phyloP scores from a whole-genome alignment of 345 rosid species.

The Salix brachista region DNA sequence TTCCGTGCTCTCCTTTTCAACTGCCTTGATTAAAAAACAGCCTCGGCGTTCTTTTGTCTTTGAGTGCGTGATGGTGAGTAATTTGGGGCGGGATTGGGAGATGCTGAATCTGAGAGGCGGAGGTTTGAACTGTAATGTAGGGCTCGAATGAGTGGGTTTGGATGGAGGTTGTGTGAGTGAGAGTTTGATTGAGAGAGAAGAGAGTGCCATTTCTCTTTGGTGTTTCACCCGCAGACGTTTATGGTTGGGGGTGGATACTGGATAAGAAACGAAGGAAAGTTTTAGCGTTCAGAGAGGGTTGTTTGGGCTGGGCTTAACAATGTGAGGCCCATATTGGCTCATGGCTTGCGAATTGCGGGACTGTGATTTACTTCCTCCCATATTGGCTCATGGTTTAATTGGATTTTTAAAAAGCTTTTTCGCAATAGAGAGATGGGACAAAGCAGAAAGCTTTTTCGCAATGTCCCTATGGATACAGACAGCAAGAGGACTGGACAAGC shows the following conservation, averaged over 20 bases:
- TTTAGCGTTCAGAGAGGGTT: background rate
- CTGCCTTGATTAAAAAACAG: conserved; percentile 24
- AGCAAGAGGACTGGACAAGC: too few species aligned
- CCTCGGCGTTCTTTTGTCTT: background rate
- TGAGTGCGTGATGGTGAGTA: background rate
- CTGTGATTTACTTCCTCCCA: too few species aligned
- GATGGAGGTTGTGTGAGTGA: conserved; percentile 15
- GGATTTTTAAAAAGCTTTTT: too few species aligned
- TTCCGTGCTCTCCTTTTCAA: conserved; percentile 50
- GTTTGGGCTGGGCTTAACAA: background rate
- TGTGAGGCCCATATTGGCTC: background rate
- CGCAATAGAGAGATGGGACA: too few species aligned
- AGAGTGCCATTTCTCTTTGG: conserved; percentile 24
- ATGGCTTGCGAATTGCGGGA: too few species aligned
- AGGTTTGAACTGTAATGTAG: background rate
- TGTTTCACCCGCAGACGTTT: background rate
- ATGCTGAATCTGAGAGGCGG: background rate
- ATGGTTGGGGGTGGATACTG: background rate
- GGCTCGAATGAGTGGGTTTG: background rate
- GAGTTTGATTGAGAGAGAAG: conserved; percentile 6
- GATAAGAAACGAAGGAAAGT: background rate
- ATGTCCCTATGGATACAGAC: too few species aligned
- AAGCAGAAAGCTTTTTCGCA: too few species aligned
- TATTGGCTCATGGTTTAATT: too few species aligned
- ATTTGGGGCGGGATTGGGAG: conserved; percentile 6